These are phyloP conservation scores for Peniophora sp. DNA, from an alignment of 1,284 basidiomycete species.

Conservation along the genomic window DNA sequence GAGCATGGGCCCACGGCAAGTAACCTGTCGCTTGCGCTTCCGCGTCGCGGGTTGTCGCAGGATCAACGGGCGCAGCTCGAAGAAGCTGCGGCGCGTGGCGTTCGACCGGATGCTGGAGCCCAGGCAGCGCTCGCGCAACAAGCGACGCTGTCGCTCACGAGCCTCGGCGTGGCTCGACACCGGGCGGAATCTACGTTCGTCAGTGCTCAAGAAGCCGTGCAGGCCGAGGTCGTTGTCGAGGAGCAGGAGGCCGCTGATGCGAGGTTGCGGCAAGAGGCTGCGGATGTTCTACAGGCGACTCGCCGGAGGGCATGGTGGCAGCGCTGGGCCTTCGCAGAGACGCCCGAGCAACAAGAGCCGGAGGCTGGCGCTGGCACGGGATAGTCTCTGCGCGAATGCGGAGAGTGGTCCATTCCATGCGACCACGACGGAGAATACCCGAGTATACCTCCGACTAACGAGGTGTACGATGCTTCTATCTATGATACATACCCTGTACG, in stretches of 20 bases:
- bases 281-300: conserved; percentile 36
- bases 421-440: neutral
- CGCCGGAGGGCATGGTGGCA: conserved; percentile 48
- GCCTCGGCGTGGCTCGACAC: neutral
- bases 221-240: conserved; percentile 58
- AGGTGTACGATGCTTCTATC: neutral
- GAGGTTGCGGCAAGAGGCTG: conserved; percentile 44
- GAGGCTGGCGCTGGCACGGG: too few species aligned
- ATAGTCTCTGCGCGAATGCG: too few species aligned
- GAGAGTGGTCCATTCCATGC: too few species aligned
- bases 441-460: neutral
- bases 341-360: neutral
- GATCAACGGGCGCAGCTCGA: conserved; percentile 19
- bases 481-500: neutral
- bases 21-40: conserved; percentile 12
- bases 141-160: neutral
- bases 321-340: conserved; percentile 52
- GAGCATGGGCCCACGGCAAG: too few species aligned
- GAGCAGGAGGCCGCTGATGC: conserved; percentile 49
- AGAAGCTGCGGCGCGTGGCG: conserved; percentile 21
- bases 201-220: conserved; percentile 52
- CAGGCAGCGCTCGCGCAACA: conserved; percentile 13
- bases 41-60: conserved; percentile 2
- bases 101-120: conserved; percentile 33
- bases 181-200: conserved; percentile 8